These are phyloP conservation scores for Protomyces inundatus DNA, from an alignment of 1,139 yeast genomes.

Conservation along the genomic window DNA sequence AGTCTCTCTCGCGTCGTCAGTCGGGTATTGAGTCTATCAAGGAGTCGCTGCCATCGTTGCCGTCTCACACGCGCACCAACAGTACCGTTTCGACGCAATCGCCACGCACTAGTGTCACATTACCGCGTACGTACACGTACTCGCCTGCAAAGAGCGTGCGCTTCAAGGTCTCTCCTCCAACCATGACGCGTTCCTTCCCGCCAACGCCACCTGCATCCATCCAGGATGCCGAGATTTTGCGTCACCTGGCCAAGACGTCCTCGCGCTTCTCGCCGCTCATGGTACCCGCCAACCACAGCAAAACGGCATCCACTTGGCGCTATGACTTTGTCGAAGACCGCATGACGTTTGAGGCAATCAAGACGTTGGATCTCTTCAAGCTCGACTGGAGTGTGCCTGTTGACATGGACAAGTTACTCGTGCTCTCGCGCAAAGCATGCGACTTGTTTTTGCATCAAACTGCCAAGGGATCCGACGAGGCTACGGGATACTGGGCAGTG, in stretches of 20 bases:
- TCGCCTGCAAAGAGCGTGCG: not conserved
- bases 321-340: conserved; percentile 12
- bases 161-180: not conserved
- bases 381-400: conserved; percentile 4
- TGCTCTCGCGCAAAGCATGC: not conserved
- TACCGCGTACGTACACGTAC: not conserved
- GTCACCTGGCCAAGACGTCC: not conserved
- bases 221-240: too few relatives aligned
- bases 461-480: not conserved
- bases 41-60: not conserved
- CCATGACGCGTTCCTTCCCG: too few relatives aligned
- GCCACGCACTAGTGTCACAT: not conserved
- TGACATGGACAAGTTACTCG: not conserved
- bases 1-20: not conserved
- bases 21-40: not conserved
- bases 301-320: conserved; percentile 8
- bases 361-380: not conserved
- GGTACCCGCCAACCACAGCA: conserved; percentile 10
- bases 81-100: not conserved
- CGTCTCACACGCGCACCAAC: not conserved
- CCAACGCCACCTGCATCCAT: too few relatives aligned
- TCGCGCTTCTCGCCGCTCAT: conserved; percentile 1
- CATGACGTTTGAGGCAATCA: not conserved
- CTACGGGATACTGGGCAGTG: not conserved
- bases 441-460: not conserved